These are phyloP conservation scores for Thamnidium elegans DNA, from an alignment of 192 early-diverging fungal species.

Conservation along the genomic window DNA sequence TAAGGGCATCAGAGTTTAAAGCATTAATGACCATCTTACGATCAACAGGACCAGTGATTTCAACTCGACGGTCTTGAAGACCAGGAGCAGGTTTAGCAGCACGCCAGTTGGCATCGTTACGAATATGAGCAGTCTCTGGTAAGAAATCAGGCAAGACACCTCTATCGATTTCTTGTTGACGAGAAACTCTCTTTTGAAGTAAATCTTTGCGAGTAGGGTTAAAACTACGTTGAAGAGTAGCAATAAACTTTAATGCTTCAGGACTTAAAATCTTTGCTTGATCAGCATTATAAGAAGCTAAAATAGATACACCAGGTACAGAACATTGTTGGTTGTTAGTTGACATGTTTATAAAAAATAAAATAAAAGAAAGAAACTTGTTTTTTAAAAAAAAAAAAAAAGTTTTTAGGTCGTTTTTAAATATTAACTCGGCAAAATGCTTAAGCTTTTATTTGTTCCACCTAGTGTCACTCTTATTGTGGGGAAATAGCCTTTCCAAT, in stretches of 20 bases:
- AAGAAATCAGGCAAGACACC: conserved; percentile 84
- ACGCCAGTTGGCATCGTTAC: conserved; percentile 84
- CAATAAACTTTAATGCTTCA: conserved; percentile 81
- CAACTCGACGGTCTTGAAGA: conserved; percentile 85
- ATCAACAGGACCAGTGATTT: conserved; percentile 96
- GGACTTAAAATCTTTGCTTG: conserved; percentile 75
- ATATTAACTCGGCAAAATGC: too few species aligned
- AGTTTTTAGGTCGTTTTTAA: too few species aligned
- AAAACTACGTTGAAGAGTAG: conserved; percentile 86
- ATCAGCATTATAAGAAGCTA: conserved; percentile 58
- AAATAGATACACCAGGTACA: conserved; percentile 68
- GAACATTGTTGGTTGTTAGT: too few species aligned
- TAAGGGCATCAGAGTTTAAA: conserved; percentile 87
- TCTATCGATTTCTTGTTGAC: conserved; percentile 76
- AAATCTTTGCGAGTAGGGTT: conserved; percentile 84
- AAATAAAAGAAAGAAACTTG: too few species aligned
- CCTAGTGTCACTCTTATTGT: too few species aligned
- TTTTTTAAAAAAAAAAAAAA: too few species aligned
- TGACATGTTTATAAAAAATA: too few species aligned
- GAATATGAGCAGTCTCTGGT: conserved; percentile 85
- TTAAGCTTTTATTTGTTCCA: too few species aligned
- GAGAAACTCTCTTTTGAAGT: conserved; percentile 70
- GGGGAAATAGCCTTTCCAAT: too few species aligned
- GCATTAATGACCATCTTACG: conserved; percentile 99
- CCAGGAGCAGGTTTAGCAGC: conserved; percentile 87